Evolutionary conservation across 2,329 filamentous ascomycete species (phyloP).

Genomic region (Endocalyx cinctus): DNA sequence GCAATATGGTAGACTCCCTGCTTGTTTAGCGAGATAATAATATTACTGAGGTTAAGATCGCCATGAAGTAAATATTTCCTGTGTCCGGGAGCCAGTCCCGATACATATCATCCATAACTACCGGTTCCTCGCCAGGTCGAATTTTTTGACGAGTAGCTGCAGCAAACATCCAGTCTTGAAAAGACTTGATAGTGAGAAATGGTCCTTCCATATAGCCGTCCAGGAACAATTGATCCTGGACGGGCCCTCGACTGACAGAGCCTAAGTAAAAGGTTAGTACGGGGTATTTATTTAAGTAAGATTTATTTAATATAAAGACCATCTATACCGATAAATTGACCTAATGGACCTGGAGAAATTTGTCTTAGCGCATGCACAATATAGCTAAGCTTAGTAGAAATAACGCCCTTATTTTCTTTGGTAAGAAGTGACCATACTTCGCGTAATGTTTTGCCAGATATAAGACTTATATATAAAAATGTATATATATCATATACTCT

Average conservation of each 20-base stretch:
- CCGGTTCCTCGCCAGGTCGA: constrained; percentile 5
- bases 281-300: too few species aligned
- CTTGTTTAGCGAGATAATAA: constrained; percentile 4
- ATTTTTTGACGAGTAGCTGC: constrained; percentile 6
- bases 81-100: constrained; percentile 7
- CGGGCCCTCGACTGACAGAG: constrained; percentile 5
- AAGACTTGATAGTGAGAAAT: constrained; percentile 7
- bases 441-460: constrained; percentile 5
- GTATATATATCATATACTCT: constrained; percentile 2
- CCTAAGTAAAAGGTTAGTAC: constrained; percentile 5
- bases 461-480: constrained; percentile 5
- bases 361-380: constrained; percentile 5
- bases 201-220: constrained; percentile 6
- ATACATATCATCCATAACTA: constrained; percentile 5
- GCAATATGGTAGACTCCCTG: constrained; percentile 4
- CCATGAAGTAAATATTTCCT: constrained; percentile 6
- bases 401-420: constrained; percentile 4
- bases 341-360: constrained; percentile 4
- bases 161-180: constrained; percentile 6
- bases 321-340: constrained; percentile 5
- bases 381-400: constrained; percentile 4
- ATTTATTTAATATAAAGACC: too few species aligned
- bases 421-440: constrained; percentile 6
- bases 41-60: constrained; percentile 6
- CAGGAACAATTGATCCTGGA: constrained; percentile 8